Evolutionary conservation across 2,329 filamentous ascomycete genomes (phyloP), one percentile per base, ranked within the genome.

Genomic region (Claviceps capensis): DNA sequence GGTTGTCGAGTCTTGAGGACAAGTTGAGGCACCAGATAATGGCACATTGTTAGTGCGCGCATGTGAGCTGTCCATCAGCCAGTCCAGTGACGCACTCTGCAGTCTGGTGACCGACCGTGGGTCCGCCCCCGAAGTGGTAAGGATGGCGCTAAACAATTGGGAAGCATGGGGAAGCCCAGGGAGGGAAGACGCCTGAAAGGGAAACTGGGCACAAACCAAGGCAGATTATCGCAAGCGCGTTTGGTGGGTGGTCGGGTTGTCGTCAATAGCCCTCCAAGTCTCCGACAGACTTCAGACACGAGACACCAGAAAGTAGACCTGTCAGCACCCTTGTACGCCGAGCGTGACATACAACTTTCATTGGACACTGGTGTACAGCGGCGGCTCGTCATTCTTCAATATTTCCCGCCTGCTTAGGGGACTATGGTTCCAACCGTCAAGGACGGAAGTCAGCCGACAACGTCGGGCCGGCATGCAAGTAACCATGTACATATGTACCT

Each of bases 101-200:
- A 22, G 43, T 51, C 49, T 51, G 49, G 34, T 51, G 49, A 51
- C 49, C 23, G 42, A 26, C 14, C 13, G 22, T 49, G 8, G 37
- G 19, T 16, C 40, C 17, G 8, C 19, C 36, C 40, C 48, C 26
- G 42, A 50, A 50, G 34, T 16, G 30, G 48, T 41, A 51, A 47
- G 43, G 19, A 47, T 42, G 49, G 41, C 49, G 49, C 42, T 23
- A 16, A 17, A 17, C 3, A 41, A 1, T n/a, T 8, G 16, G 13
- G 16, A 19, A 41, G 5, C 7, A 23, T 8, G 43, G 13, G 23
- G 16, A 13, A 30, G 5, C 11, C 30, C 19, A 45, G 46, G 36
- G 6, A 36, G 30, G 17, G 19, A 48, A 11, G 26, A 22, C 26
- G 16, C 44, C n/a, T 22, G 47, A 26, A 19, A 19, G 36, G 19